Evolutionary conservation across 805 yeast genomes (phyloP).

Genomic region (Candida maltosa): DNA sequence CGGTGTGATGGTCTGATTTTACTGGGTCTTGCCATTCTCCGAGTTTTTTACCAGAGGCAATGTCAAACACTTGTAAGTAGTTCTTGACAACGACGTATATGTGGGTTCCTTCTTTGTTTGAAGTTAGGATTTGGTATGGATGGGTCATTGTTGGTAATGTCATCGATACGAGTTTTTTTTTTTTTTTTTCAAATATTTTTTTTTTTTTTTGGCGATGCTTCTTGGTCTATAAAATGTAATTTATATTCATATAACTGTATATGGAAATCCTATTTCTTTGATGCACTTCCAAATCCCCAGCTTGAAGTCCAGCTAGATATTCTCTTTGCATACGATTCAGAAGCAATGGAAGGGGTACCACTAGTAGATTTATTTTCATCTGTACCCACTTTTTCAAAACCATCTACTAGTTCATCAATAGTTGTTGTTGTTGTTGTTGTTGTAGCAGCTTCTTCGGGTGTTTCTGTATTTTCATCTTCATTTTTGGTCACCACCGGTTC

Average conservation of each 20-base stretch:
- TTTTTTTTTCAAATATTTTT: slow-evolving; percentile 1
- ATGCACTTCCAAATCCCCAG: slow-evolving; percentile 7
- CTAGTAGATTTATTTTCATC: background rate
- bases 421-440: background rate
- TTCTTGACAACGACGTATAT: slow-evolving; percentile 60
- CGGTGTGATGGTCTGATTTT: slow-evolving; percentile 15
- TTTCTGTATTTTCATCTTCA: background rate
- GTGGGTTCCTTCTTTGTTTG: slow-evolving; percentile 42
- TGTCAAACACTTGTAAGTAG: slow-evolving; percentile 50
- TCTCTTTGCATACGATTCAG: background rate
- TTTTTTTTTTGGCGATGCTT: slow-evolving; percentile 1
- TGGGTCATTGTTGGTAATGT: slow-evolving; percentile 47
- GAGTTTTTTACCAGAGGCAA: slow-evolving; percentile 35
- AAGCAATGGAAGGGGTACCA: background rate
- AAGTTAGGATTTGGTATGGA: slow-evolving; percentile 60
- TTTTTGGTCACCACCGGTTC: background rate
- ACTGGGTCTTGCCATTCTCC: slow-evolving; percentile 65
- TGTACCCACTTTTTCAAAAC: slow-evolving; percentile 4
- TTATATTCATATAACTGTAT: too few relatives aligned
- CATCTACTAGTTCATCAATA: slow-evolving; percentile 5
- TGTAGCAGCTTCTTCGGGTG: background rate
- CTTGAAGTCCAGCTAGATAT: background rate
- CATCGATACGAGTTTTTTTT: background rate
- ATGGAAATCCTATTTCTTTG: too few relatives aligned
- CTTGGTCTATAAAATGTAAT: background rate